phyloP scores from a whole-genome alignment of 2,329 filamentous ascomycete species.

The Cladorrhinum sp. region DNA sequence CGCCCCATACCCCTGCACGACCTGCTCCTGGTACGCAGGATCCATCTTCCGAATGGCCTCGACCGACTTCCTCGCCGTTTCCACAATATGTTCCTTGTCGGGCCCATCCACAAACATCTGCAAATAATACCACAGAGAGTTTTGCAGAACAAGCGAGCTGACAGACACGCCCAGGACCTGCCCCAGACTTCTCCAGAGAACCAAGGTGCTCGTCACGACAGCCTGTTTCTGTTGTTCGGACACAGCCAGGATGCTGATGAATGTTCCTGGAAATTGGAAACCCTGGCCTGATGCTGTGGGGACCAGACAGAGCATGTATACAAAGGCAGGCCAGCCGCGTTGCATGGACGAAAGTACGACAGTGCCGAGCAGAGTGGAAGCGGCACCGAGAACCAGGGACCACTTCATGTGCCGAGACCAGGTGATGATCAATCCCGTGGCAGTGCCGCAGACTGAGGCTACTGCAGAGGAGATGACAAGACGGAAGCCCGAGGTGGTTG shows the following conservation, averaged over 20 bases:
- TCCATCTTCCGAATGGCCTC: slow-evolving; percentile 48
- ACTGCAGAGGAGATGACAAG: slow-evolving; percentile 63
- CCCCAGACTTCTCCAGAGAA: slow-evolving; percentile 68
- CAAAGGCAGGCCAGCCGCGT: slow-evolving; percentile 47
- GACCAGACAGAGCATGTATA: slow-evolving; percentile 56
- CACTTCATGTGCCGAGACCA: slow-evolving; percentile 58
- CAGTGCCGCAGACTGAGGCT: slow-evolving; percentile 51
- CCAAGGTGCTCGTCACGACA: slow-evolving; percentile 66
- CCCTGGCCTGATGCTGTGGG: slow-evolving; percentile 58
- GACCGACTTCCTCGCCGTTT: slow-evolving; percentile 51
- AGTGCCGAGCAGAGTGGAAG: slow-evolving; percentile 49
- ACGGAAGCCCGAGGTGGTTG: slow-evolving; percentile 69
- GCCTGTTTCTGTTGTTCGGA: slow-evolving; percentile 61
- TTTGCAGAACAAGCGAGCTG: slow-evolving; percentile 71
- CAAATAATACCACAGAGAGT: slow-evolving; percentile 61
- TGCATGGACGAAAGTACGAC: slow-evolving; percentile 48
- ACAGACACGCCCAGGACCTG: slow-evolving; percentile 70
- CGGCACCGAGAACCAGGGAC: slow-evolving; percentile 51
- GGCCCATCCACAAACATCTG: slow-evolving; percentile 55
- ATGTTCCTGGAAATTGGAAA: slow-evolving; percentile 62
- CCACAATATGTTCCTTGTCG: slow-evolving; percentile 55
- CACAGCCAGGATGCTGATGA: slow-evolving; percentile 60
- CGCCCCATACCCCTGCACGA: slow-evolving; percentile 52
- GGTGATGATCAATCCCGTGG: slow-evolving; percentile 61
- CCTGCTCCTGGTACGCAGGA: slow-evolving; percentile 49